These are phyloP conservation scores for Vigna radiata DNA, from an alignment of 306 rosid species.

Conservation along the genomic window DNA sequence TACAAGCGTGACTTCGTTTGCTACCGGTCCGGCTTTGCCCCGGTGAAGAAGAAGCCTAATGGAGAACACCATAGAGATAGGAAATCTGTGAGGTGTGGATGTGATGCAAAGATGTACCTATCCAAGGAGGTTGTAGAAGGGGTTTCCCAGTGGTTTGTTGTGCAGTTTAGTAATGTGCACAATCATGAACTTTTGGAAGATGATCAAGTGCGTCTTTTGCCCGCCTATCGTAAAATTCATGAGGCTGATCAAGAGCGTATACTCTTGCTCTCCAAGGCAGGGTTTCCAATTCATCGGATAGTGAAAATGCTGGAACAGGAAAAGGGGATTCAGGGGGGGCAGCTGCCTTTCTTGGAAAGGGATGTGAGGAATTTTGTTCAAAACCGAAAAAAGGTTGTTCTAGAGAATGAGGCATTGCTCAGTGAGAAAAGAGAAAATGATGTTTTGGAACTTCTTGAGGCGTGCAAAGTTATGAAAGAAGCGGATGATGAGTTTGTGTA, in stretches of 20 bases:
- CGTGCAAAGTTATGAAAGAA: constrained; percentile 81
- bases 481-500: constrained; percentile 71
- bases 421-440: constrained; percentile 89
- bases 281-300: constrained; percentile 90
- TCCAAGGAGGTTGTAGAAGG: constrained; percentile 90
- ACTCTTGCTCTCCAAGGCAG: constrained; percentile 89
- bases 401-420: constrained; percentile 84
- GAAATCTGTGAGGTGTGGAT: constrained; percentile 91
- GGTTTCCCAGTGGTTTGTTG: constrained; percentile 89
- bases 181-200: constrained; percentile 96
- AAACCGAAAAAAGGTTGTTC: constrained; percentile 86
- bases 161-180: constrained; percentile 89
- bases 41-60: constrained; percentile 75
- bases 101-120: constrained; percentile 94
- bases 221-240: constrained; percentile 86
- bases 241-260: constrained; percentile 94
- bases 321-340: constrained; percentile 95
- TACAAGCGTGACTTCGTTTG: constrained; percentile 97
- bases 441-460: constrained; percentile 86
- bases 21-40: constrained; percentile 95
- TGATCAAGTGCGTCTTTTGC: constrained; percentile 95
- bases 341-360: constrained; percentile 91
- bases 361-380: constrained; percentile 96
- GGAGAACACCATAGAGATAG: constrained; percentile 95
- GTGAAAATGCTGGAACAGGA: constrained; percentile 95